Base-by-base conservation (phyloP, 306 rosid genomes). In the Styphnolobium japonicum region DNA sequence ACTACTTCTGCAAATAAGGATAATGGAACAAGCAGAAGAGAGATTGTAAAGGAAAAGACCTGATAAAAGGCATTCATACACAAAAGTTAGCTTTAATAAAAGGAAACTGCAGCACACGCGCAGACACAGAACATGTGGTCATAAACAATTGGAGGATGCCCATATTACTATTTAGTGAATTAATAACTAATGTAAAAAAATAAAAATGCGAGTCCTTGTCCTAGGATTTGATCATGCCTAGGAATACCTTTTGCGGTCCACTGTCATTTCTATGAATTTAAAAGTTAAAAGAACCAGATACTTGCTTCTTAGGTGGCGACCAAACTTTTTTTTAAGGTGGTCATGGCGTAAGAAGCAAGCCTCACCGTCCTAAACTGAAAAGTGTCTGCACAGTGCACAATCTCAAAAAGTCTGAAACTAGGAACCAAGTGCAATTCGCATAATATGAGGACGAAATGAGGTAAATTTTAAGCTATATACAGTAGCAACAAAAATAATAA, bases 1-100 rank as follows among this genome's bases (percentile, higher is more conserved):
- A 66, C 73, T 34, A 60, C 57, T 51, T 75, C 85, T 69, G 67
- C 74, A 70, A 49, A 66, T 19, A 49, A 8, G 33, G 36, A 68
- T 9, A n/a, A 61, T 10, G 21, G 14, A 60, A 27, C 15, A 82
- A 25, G 22, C 72, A 76, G 1, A 75, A 18, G 39, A 37, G 42
- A 48, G 81, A 51, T 10, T 58, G 33, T 16, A 70, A 49, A 71
- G 19, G 45, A 72, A 67, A 49, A 15, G 34, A 23, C 39, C 27
- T 64, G 15, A 48, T 21, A 4, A 31, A 10, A 31, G 49, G 27
- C 9, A 46, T 68, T 40, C 2, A 22, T 0, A 22, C 10, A n/a
- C n/a, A n/a, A n/a, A n/a, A 39, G 15, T 34, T 10, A 18, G 11
- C 39, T 12, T 40, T 19, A n/a, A 10, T 39, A 40, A 48, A 0